Base-by-base conservation (phyloP, 805 yeast genomes). In the Metschnikowia reukaufii region DNA sequence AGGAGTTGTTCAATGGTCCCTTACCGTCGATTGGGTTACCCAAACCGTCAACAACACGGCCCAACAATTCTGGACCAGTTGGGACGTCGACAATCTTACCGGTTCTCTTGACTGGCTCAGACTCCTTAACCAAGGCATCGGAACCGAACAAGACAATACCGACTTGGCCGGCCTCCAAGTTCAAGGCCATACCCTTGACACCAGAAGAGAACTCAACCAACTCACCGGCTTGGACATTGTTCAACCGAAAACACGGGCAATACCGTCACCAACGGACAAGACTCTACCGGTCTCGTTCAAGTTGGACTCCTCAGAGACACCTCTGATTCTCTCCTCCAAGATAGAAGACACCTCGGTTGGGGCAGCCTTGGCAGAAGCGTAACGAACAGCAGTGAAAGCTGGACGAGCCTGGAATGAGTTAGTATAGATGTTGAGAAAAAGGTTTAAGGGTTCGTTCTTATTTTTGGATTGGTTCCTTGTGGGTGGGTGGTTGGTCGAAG, bases 91-190 rank as follows among this genome's bases (percentile, higher is more conserved):
- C 99, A 87, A 94, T 92, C 82, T 87, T 81, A 77, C 99, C 98
- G 64, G 99, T 91, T 84, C 99, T 91, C 87, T 92, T 94, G 71
- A 94, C 99, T 71, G 96, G 86, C 78, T 94, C 97, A 80, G 99
- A 98, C 82, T 94, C 97, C 81, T 90, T 91, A 75, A 94, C 98
- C 63, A 84, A 83, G 76, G 96, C 84, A 77, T 94, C 99, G 60
- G 98, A 91, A 81, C 99, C 99, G 82, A 94, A 94, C 77, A 94
- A 81, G 79, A 94, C 99, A 72, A 94, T 85, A 89, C 99, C 99
- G 73, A 94, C 99, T 79, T 94, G 98, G 77, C 96, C 97, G 67
- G 98, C 96, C 81, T 94, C 99, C 84, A 94, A 88, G 85, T 94
- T 94, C 73, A 94, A 84, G 70, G 99, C 98, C 99, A 94, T 94